Evolutionary conservation across 1,139 yeast species (phyloP).

Genomic region (Diutina ranongensis): DNA sequence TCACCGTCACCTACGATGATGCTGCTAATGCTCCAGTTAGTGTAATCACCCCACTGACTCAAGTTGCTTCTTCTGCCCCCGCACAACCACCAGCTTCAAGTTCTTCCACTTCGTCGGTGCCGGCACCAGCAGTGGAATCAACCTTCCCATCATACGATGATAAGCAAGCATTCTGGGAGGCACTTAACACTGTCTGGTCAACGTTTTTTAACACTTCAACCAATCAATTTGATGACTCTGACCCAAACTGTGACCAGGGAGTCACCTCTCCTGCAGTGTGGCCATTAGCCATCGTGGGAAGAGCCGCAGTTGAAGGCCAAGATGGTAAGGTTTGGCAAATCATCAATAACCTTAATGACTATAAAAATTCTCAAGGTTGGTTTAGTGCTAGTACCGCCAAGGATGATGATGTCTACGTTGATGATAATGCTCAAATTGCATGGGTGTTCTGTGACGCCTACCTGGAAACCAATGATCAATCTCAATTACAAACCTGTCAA

Average conservation of each 20-base stretch:
- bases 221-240: not conserved
- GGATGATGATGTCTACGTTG: conserved; percentile 21
- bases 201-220: not conserved
- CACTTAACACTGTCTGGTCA: not conserved
- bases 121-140: not conserved
- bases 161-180: not conserved
- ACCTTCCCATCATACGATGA: not conserved
- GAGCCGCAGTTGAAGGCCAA: not conserved
- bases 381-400: conserved; percentile 23
- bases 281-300: not conserved
- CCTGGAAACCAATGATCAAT: not conserved
- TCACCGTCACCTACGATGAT: not conserved
- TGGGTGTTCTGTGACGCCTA: conserved; percentile 22
- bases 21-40: not conserved
- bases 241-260: not conserved
- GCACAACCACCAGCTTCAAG: not conserved
- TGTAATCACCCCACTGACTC: not conserved
- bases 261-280: not conserved
- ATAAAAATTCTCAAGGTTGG: conserved; percentile 14
- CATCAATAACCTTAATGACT: conserved; percentile 6
- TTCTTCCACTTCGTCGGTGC: not conserved
- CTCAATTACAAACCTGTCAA: not conserved
- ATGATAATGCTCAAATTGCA: conserved; percentile 24
- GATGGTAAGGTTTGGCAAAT: not conserved
- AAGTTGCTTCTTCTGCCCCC: not conserved